Base-by-base conservation (phyloP, 2,329 filamentous ascomycete genomes). In the Penicillium sp. region DNA sequence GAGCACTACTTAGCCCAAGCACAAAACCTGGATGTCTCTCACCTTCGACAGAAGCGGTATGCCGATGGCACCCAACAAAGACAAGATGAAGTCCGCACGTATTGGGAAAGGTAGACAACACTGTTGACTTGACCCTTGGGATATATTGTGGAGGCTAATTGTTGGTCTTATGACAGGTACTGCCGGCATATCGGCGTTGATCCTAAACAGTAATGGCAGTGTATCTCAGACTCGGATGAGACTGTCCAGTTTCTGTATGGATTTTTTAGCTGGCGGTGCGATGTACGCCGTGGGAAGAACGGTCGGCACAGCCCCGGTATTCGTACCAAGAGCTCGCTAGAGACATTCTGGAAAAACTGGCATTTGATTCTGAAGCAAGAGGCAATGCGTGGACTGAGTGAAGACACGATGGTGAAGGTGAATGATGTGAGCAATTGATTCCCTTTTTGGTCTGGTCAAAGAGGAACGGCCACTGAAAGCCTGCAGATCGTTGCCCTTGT, bases 1-100 rank as follows among this genome's bases (percentile, higher is more conserved):
- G 53, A 62, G 52, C 48, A 68, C 52, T 69, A 66, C 44, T 48
- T 70, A 7, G 2, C 56, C 12, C 47, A 67, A 55, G 63, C 66
- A 26, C 48, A 69, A 55, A 56, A 27, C 41, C 57, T 69, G 2
- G 46, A 71, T 61, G 27, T 69, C 29, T 67, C 60, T 6, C 40
- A 63, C 53, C 65, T 70, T 33, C 27, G 55, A 61, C 46, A 71
- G 53, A 68, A 68, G 56, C 51, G 50, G 14, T 71, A 71, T 31
- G 69, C 64, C 49, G 44, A 14, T 0, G 62, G 43, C 18, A 70
- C 57, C 11, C 42, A 71, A 58, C 42, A 50, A 49, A 51, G 33
- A 23, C 54, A 71, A n/a, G 60, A 71, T 47, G n/a, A 70, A 48
- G 65, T 57, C n/a, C n/a, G 33, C 12, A 51, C 59, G 42, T 65